Evolutionary conservation across 768 basidiomycete species (phyloP).

Genomic region (Suillus variegatus): DNA sequence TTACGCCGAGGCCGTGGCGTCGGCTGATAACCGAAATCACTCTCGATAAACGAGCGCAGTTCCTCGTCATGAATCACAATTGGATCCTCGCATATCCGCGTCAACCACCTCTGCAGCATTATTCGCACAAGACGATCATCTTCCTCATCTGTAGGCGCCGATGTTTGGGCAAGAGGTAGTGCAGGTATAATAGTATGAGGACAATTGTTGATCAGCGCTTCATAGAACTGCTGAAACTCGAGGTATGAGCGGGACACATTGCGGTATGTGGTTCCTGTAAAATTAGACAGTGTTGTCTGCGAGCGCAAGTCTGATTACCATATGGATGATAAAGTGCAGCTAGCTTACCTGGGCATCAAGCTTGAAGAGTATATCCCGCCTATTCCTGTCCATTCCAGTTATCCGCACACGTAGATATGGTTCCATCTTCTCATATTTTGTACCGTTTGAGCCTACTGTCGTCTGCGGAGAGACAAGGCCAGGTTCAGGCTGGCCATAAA

Average conservation of each 20-base stretch:
- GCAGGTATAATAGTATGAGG: constrained; percentile 98
- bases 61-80: constrained; percentile 91
- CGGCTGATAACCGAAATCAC: constrained; percentile 95
- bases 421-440: constrained; percentile 71
- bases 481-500: constrained; percentile 83
- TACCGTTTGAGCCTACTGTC: constrained; percentile 65
- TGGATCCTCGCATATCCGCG: constrained; percentile 89
- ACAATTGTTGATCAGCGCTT: constrained; percentile 84
- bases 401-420: constrained; percentile 90
- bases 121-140: constrained; percentile 95
- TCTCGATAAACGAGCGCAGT: constrained; percentile 92
- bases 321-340: not conserved
- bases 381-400: constrained; percentile 89
- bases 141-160: constrained; percentile 96
- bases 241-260: constrained; percentile 94
- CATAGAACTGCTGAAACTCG: constrained; percentile 94
- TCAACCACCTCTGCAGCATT: constrained; percentile 94
- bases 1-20: constrained; percentile 76
- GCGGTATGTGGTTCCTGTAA: constrained; percentile 84
- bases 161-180: constrained; percentile 93
- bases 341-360: constrained; percentile 88
- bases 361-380: constrained; percentile 90
- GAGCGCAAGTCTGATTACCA: constrained; percentile 6
- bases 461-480: constrained; percentile 79
- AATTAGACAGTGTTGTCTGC: constrained; percentile 93